A percentile compares a stretch with the other conserved stretches of the same genome.
Evolutionary conservation across 768 basidiomycete species (phyloP).

Genomic region (Phaeotremella fagi): DNA sequence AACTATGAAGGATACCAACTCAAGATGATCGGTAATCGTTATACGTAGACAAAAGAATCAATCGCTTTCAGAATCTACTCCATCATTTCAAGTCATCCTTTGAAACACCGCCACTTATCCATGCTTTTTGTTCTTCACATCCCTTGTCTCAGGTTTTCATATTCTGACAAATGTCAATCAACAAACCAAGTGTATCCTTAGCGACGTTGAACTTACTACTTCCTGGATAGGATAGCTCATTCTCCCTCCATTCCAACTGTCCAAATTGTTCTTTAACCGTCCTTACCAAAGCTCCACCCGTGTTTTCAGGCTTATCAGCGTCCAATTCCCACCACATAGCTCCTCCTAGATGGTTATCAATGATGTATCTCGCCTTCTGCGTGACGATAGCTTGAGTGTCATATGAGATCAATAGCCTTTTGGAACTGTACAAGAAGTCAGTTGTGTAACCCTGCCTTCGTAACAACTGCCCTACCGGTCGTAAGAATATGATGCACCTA

Average conservation of each 20-base stretch:
- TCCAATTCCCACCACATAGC: conserved; percentile 77
- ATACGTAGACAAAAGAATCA: background rate
- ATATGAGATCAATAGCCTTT: conserved; percentile 62
- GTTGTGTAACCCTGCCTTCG: conserved; percentile 64
- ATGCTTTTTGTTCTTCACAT: conserved; percentile 10
- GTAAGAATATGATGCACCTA: conserved; percentile 77
- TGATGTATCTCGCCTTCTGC: conserved; percentile 70
- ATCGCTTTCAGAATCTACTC: background rate
- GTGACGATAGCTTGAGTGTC: conserved; percentile 63
- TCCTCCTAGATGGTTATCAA: conserved; percentile 69
- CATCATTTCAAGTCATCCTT: background rate
- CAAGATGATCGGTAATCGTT: background rate
- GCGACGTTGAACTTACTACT: conserved; percentile 51
- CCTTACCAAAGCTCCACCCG: conserved; percentile 63
- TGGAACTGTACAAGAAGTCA: conserved; percentile 57
- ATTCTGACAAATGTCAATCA: conserved; percentile 53
- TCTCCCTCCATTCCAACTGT: conserved; percentile 60
- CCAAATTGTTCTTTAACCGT: conserved; percentile 77
- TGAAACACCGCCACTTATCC: background rate
- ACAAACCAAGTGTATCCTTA: conserved; percentile 58
- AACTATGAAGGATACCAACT: too few species aligned
- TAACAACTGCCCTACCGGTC: conserved; percentile 65
- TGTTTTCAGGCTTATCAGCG: conserved; percentile 68
- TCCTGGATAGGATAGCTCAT: conserved; percentile 69
- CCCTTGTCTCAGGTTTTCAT: conserved; percentile 37